Conservation (phyloP, 768 basidiomycete species). For the Suillus discolor region DNA sequence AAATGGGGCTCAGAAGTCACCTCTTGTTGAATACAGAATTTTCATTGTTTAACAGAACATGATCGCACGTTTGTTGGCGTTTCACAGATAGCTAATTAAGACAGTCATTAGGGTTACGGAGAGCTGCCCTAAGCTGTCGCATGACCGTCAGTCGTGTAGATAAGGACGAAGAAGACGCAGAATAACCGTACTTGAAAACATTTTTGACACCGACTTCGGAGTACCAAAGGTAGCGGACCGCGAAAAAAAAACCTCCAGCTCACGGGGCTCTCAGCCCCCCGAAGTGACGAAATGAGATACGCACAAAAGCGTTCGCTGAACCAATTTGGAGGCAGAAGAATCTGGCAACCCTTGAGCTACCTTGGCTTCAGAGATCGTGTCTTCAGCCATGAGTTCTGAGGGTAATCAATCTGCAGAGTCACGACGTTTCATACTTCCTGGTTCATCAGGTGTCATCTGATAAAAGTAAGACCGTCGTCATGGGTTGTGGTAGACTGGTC, state of each 20-base stretch:
- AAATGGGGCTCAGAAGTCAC: not conserved
- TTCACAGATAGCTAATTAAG: slow-evolving; percentile 6
- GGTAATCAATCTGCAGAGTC: not conserved
- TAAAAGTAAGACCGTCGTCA: not conserved
- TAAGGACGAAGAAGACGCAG: slow-evolving; percentile 6
- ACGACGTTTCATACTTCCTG: not conserved
- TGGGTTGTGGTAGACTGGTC: not conserved
- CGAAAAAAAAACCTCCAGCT: not conserved
- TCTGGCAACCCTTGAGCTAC: not conserved
- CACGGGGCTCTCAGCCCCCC: too few relatives aligned
- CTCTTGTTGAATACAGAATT: not conserved
- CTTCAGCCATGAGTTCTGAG: not conserved
- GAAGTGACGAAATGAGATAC: not conserved
- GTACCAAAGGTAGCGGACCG: not conserved
- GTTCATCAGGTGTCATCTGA: not conserved
- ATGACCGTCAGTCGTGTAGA: slow-evolving; percentile 15
- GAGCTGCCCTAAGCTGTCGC: slow-evolving; percentile 4
- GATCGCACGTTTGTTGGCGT: slow-evolving; percentile 2
- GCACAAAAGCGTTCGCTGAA: not conserved
- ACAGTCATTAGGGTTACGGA: not conserved
- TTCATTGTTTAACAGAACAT: slow-evolving; percentile 9
- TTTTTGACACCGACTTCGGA: not conserved
- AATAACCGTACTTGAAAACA: not conserved
- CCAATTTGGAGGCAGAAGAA: not conserved
- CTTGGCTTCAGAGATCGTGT: not conserved